Percentiles rank a stretch among this genome's conserved stretches.
Conservation (phyloP, 2,329 filamentous ascomycete genomes). For the Emericellopsis atlantica region DNA sequence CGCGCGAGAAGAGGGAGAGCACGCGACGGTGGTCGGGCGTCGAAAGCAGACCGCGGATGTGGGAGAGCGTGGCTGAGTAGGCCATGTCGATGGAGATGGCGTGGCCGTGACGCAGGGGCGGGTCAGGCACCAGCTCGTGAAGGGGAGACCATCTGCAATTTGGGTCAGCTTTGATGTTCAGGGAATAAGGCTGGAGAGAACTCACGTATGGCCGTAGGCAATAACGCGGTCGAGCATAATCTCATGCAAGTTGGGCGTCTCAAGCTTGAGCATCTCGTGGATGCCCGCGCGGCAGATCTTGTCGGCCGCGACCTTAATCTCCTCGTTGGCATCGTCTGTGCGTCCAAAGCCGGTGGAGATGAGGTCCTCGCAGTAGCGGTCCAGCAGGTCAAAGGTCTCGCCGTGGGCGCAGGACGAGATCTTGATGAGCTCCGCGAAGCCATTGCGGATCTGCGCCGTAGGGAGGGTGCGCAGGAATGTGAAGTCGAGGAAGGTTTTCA, state of each 20-base stretch:
- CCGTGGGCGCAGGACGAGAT: slow-evolving; percentile 59
- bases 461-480: slow-evolving; percentile 58
- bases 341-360: slow-evolving; percentile 55
- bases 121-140: slow-evolving; percentile 56
- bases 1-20: slow-evolving; percentile 55
- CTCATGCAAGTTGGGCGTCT: slow-evolving; percentile 63
- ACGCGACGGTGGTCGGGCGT: slow-evolving; percentile 48
- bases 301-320: slow-evolving; percentile 49
- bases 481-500: slow-evolving; percentile 63
- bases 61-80: slow-evolving; percentile 57
- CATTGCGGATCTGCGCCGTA: slow-evolving; percentile 56
- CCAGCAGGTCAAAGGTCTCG: slow-evolving; percentile 53
- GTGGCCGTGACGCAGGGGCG: slow-evolving; percentile 58
- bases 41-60: slow-evolving; percentile 46
- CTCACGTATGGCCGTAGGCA: slow-evolving; percentile 58
- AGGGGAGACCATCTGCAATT: slow-evolving; percentile 51
- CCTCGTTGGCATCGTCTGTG: slow-evolving; percentile 36
- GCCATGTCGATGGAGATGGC: slow-evolving; percentile 69
- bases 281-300: slow-evolving; percentile 58
- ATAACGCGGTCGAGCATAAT: slow-evolving; percentile 61
- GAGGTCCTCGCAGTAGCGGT: slow-evolving; percentile 56
- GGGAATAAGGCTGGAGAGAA: slow-evolving; percentile 2
- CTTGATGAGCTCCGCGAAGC: slow-evolving; percentile 65
- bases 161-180: no score
- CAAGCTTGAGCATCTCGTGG: slow-evolving; percentile 60